Conservation (phyloP, 257 asterid species). For the Solanum habrochaites region DNA sequence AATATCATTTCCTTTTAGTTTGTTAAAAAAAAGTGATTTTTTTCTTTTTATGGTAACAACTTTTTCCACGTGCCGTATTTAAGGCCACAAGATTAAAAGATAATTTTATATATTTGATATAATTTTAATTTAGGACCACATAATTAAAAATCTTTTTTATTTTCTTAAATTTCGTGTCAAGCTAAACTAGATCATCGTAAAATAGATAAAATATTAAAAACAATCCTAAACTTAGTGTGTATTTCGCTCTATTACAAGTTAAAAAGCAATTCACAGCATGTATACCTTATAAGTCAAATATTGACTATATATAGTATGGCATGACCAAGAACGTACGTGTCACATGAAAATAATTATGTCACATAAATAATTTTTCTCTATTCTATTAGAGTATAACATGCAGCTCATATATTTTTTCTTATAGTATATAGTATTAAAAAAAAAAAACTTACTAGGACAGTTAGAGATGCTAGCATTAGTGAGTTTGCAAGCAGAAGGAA, state of each 20-base stretch:
- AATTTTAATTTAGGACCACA: too few species aligned
- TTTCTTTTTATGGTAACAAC: too few species aligned
- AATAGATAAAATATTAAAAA: too few species aligned
- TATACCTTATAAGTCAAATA: background rate
- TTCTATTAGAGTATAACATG: background rate
- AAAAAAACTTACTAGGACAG: conserved; percentile 59
- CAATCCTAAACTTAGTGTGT: too few species aligned
- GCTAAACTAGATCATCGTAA: too few species aligned
- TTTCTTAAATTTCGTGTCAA: too few species aligned
- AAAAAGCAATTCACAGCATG: background rate
- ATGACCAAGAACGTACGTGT: background rate
- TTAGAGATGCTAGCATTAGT: conserved; percentile 42
- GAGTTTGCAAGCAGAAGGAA: conserved; percentile 64
- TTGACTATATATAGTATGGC: background rate
- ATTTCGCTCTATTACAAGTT: background rate
- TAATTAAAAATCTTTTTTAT: too few species aligned
- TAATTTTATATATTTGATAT: too few species aligned
- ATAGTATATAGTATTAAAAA: background rate
- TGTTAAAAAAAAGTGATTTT: fast-evolving
- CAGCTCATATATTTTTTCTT: background rate
- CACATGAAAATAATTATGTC: background rate
- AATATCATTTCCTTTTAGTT: too few species aligned
- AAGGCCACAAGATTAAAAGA: too few species aligned
- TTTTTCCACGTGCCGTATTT: too few species aligned
- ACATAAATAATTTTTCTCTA: background rate